Base-by-base conservation (phyloP, 2,329 filamentous ascomycete species). In the Sordariomycetes sp. region DNA sequence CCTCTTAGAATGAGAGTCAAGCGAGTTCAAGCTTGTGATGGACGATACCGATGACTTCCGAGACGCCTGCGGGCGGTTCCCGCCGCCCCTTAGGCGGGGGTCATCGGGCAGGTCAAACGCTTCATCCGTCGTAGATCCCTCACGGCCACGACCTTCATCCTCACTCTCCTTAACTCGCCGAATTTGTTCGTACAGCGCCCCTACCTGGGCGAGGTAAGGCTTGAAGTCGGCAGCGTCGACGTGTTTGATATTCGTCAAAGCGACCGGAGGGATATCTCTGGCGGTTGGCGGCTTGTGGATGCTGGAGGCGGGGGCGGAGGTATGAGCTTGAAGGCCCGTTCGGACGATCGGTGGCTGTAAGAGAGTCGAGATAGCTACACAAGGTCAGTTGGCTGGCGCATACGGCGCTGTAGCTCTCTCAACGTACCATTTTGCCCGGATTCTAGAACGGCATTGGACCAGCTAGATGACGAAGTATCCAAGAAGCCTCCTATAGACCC, bases 251-350 rank as follows among this genome's bases (percentile, higher is more conserved):
- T 96, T 96, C 8, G 91, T 92, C 60, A 99, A 77, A 1, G 90
- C 86, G 0, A 99, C 94, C 0, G 93, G 93, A 1, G 93, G 93
- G 43, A 99, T 99, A 68, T 99, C 93, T 70, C 84, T 84, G 20
- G 89, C 80, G 1, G 90, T 95, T 0, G 93, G 93, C 16, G 89
- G 86, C 64, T 87, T 93, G 66, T 94, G 89, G 16, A 86, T 78
- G 65, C 83, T 88, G n/a, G 83, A 83, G 10, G 75, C 70, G 1
- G 89, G 82, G 2, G 87, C 84, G 1, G 86, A 79, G 1, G 87
- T 87, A 70, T 95, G 88, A 24, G 92, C 88, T 58, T 91, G 79
- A 55, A 96, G 80, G 59, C 93, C 92, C 2, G 92, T 96, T 62
- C 93, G 85, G 59, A 95, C 85, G 64, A 96, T 96, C 3, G 93